phyloP scores from a whole-genome alignment of 1,284 basidiomycete species.

The Malassezia japonica region DNA sequence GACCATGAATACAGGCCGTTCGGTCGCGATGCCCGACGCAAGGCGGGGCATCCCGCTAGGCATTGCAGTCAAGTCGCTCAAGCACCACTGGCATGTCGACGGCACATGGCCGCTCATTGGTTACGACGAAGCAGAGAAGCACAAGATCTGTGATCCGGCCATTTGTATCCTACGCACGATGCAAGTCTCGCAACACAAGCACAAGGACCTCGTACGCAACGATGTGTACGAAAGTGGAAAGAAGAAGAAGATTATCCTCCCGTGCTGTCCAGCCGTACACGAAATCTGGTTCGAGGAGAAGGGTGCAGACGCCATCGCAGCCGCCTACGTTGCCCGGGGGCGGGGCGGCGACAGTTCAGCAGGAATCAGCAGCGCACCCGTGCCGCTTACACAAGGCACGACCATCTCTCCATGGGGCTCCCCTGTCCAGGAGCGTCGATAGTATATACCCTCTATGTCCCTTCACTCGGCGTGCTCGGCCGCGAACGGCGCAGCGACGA shows the following conservation, averaged over 20 bases:
- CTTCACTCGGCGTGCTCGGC: slow-evolving; percentile 4
- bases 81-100: slow-evolving; percentile 13
- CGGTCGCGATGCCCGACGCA: neutral
- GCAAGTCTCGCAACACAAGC: slow-evolving; percentile 11
- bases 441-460: too few relatives aligned
- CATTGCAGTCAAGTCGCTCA: slow-evolving; percentile 7
- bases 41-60: slow-evolving; percentile 13
- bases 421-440: too few relatives aligned
- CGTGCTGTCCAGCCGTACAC: slow-evolving; percentile 1
- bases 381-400: too few relatives aligned
- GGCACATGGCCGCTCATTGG: slow-evolving; percentile 18
- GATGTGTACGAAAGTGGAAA: slow-evolving; percentile 6
- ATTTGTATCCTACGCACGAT: slow-evolving; percentile 3
- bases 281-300: neutral
- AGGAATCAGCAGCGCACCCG: too few relatives aligned
- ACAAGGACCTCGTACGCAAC: slow-evolving; percentile 7
- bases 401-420: too few relatives aligned
- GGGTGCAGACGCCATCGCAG: slow-evolving; percentile 9
- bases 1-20: slow-evolving; percentile 4
- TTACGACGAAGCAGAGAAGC: slow-evolving; percentile 11
- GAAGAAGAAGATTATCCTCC: neutral
- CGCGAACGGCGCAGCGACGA: neutral
- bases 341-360: too few relatives aligned
- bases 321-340: slow-evolving; percentile 8
- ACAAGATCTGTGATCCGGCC: slow-evolving; percentile 3